Percentiles rank a stretch among this genome's conserved stretches.
Conservation (phyloP, 495 filamentous ascomycete genomes). For the Penicillium daleae region DNA sequence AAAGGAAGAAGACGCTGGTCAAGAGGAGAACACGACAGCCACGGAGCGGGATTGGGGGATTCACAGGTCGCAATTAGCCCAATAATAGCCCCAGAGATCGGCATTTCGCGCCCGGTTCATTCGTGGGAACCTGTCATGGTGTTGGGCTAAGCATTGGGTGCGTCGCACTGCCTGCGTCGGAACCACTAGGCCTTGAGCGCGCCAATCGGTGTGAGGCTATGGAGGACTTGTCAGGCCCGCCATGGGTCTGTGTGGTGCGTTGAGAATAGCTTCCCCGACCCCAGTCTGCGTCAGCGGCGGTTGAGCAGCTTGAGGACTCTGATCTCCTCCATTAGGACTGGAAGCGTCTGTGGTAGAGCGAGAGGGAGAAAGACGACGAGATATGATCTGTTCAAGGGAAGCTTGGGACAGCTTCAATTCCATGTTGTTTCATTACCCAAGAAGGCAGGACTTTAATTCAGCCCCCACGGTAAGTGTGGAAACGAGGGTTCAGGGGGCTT, state of each 20-base stretch:
- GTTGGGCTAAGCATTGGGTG: background rate
- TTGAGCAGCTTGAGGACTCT: background rate
- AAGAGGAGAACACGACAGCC: background rate
- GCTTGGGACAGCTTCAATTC: background rate
- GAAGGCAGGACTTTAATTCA: background rate
- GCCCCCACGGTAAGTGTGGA: background rate
- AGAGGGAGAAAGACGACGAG: background rate
- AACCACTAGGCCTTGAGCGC: background rate
- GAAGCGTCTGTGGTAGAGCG: background rate
- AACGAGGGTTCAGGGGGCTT: background rate
- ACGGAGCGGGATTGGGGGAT: background rate
- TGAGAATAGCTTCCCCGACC: background rate
- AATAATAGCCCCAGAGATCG: slow-evolving; percentile 1
- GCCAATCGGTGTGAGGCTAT: slow-evolving; percentile 1
- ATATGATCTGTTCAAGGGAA: background rate
- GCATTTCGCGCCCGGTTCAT: background rate
- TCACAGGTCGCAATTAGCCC: background rate
- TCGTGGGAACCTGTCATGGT: background rate
- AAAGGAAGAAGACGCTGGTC: background rate
- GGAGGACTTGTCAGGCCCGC: background rate
- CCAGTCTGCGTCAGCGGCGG: background rate
- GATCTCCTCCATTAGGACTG: background rate
- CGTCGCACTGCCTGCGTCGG: background rate
- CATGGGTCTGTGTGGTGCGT: background rate
- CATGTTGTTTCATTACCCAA: background rate